A percentile compares a stretch with the other conserved stretches of the same genome.
phyloP scores from a whole-genome alignment of 768 basidiomycete genomes.

The Tulasnella sp. region DNA sequence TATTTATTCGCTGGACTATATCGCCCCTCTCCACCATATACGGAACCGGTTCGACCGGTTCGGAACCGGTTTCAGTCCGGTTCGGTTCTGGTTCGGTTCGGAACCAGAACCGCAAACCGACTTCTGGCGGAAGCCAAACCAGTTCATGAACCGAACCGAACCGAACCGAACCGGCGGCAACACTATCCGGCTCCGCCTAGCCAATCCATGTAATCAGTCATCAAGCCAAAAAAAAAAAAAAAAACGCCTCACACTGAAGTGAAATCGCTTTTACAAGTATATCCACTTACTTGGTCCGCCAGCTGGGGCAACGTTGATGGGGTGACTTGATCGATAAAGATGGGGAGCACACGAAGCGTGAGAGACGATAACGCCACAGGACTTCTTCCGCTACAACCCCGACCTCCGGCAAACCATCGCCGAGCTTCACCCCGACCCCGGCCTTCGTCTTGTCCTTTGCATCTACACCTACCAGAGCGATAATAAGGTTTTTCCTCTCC shows the following conservation, averaged over 20 bases:
- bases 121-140: no score
- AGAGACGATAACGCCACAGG: not conserved
- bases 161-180: no score
- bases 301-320: not conserved
- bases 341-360: not conserved
- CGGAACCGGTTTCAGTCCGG: no score
- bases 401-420: not conserved
- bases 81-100: no score
- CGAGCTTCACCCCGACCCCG: not conserved
- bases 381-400: not conserved
- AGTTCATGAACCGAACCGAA: no score
- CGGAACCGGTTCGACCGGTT: no score
- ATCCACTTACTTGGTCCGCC: not conserved
- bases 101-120: no score
- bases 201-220: not conserved
- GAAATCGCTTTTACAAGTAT: not conserved
- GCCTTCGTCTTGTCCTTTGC: not conserved
- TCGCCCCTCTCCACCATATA: no score
- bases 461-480: not conserved
- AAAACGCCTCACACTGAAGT: not conserved
- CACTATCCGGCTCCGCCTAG: not conserved
- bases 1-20: no score
- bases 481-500: not conserved
- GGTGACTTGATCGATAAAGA: no score
- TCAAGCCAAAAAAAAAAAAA: no score